Evolutionary conservation across 2,329 filamentous ascomycete species (phyloP).

Genomic region (Colletotrichum eleusines): DNA sequence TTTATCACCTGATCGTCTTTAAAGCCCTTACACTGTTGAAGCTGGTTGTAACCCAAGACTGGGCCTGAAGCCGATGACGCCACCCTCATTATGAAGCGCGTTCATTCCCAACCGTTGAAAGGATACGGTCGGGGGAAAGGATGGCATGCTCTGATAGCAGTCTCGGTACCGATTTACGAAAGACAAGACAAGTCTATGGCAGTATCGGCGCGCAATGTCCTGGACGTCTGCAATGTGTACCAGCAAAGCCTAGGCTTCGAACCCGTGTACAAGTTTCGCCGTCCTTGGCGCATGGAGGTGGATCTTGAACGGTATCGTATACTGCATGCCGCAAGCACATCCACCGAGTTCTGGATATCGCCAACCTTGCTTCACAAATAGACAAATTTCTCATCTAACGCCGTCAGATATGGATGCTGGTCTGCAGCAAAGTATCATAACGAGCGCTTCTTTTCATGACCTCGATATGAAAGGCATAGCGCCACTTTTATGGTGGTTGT

Average conservation of each 20-base stretch:
- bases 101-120: background rate
- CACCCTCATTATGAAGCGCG: background rate
- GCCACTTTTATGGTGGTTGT: background rate
- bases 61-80: background rate
- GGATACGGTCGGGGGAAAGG: background rate
- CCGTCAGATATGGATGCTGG: background rate
- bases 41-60: background rate
- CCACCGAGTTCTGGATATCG: background rate
- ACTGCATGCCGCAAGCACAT: background rate
- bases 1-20: background rate
- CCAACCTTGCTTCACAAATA: background rate
- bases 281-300: background rate
- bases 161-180: background rate
- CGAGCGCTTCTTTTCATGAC: background rate
- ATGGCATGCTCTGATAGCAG: too few species aligned
- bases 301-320: background rate
- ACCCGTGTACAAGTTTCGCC: too few species aligned
- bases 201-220: background rate
- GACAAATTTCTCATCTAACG: background rate
- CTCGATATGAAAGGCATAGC: background rate
- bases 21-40: background rate
- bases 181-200: background rate
- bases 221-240: background rate
- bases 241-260: background rate
- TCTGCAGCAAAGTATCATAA: background rate